A percentile compares a stretch with the other conserved stretches of the same genome.
Evolutionary conservation across 2,329 filamentous ascomycete genomes (phyloP).

Genomic region (Aspergillus novofumigatus): DNA sequence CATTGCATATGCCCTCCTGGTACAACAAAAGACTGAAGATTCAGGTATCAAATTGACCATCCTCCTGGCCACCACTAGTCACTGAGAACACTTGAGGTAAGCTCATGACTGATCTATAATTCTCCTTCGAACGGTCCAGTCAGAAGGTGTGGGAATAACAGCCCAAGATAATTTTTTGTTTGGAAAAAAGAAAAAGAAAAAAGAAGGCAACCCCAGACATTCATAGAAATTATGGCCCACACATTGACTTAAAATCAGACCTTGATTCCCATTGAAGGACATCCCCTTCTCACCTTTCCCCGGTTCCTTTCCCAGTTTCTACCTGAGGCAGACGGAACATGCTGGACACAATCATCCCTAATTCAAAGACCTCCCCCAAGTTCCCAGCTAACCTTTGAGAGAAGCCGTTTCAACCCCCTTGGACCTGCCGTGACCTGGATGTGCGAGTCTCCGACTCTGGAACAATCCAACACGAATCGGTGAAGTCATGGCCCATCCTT

Average conservation of each 20-base stretch:
- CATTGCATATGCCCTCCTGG: constrained; percentile 29
- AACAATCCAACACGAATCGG: constrained; percentile 12
- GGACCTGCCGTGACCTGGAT: constrained; percentile 10
- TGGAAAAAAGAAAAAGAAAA: constrained; percentile 8
- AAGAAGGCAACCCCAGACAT: constrained; percentile 13
- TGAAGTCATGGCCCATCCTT: constrained; percentile 22
- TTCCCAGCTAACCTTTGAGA: constrained; percentile 9
- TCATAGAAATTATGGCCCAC: constrained; percentile 24
- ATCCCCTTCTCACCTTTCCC: constrained; percentile 14
- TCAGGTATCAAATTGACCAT: constrained; percentile 19
- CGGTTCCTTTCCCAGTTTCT: constrained; percentile 19
- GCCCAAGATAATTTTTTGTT: neutral
- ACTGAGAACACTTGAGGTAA: constrained; percentile 9
- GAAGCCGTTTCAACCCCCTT: constrained; percentile 7
- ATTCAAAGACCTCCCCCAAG: constrained; percentile 12
- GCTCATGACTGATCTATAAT: constrained; percentile 7
- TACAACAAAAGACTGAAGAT: constrained; percentile 18
- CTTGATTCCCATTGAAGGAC: constrained; percentile 23
- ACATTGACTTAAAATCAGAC: constrained; percentile 32
- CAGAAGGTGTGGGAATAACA: neutral
- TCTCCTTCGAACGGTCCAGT: constrained; percentile 2
- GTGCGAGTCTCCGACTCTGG: constrained; percentile 15
- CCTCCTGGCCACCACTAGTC: constrained; percentile 1
- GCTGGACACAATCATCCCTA: constrained; percentile 18
- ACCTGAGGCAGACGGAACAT: constrained; percentile 13